Evolutionary conservation across 228 moss, liverwort and hornwort species (phyloP).

Genomic region (Sphagnum magellanicum): DNA sequence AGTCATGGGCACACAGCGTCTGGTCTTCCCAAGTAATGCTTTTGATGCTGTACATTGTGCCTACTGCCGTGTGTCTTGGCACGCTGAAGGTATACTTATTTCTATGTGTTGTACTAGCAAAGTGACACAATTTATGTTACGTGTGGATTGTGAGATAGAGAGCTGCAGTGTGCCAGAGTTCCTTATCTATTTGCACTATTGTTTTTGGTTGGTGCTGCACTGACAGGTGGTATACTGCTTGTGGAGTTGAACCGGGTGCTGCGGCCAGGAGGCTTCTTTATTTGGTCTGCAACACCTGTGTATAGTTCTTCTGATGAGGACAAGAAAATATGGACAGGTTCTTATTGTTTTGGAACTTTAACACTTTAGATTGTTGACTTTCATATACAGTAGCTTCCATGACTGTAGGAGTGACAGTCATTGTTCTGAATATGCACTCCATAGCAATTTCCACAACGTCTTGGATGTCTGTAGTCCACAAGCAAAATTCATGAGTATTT

Average conservation of each 20-base stretch:
- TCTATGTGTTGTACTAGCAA: background rate
- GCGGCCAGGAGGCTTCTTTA: conserved; percentile 34
- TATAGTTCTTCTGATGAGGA: conserved; percentile 42
- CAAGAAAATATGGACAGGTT: conserved; percentile 59
- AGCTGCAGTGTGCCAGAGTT: background rate
- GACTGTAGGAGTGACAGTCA: conserved; percentile 16
- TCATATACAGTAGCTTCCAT: conserved; percentile 12
- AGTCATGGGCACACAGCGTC: conserved; percentile 51
- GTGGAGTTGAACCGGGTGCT: conserved; percentile 28
- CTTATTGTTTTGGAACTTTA: background rate
- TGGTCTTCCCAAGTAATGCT: conserved; percentile 66
- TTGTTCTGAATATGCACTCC: too few species aligned
- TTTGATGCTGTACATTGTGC: conserved; percentile 79
- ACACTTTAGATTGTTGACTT: conserved; percentile 19
- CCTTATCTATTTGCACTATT: background rate
- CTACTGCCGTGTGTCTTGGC: conserved; percentile 46
- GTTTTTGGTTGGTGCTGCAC: background rate
- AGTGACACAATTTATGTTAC: background rate
- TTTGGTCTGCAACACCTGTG: conserved; percentile 83
- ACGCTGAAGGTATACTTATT: conserved; percentile 27
- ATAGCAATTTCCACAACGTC: too few species aligned
- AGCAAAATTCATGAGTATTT: background rate
- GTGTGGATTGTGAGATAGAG: background rate
- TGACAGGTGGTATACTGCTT: conserved; percentile 13
- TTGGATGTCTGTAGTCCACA: too few species aligned